Conservation (phyloP, 331 rosid species). For the Stylosanthes scabra region DNA sequence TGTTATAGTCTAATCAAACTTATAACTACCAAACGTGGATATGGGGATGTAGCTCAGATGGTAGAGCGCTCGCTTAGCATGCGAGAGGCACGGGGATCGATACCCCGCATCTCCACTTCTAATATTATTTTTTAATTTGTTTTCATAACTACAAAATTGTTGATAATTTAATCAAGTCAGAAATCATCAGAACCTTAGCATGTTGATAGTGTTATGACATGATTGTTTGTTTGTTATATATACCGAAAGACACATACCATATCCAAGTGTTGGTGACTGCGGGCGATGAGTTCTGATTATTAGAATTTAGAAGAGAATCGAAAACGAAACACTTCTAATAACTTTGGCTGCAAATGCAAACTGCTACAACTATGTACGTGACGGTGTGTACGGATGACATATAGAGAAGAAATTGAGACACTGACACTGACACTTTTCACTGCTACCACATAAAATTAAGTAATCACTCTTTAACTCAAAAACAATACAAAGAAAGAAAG, state of each 20-base stretch:
- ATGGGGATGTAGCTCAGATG: constrained; percentile 99
- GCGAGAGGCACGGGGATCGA: constrained; percentile 99
- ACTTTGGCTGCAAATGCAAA: not conserved
- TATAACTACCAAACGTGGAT: too few relatives aligned
- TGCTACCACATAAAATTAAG: not conserved
- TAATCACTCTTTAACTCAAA: not conserved
- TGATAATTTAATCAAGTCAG: not conserved
- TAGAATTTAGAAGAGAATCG: not conserved
- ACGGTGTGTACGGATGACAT: too few relatives aligned
- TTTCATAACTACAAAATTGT: too few relatives aligned
- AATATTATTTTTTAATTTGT: too few relatives aligned
- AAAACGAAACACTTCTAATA: not conserved
- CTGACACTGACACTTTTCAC: constrained; percentile 10
- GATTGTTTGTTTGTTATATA: not conserved
- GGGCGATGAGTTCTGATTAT: too few relatives aligned
- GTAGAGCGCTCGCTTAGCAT: constrained; percentile 99
- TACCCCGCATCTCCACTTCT: constrained; percentile 84
- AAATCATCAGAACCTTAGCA: not conserved
- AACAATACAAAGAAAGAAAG: constrained; percentile 20
- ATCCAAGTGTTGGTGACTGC: too few relatives aligned
- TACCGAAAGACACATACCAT: not conserved
- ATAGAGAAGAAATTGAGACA: too few relatives aligned
- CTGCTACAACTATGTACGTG: too few relatives aligned
- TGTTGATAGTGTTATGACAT: too few relatives aligned
- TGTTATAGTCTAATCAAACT: too few relatives aligned